Base-by-base conservation (phyloP, 192 early-diverging fungal genomes). In the Rhizophagus clarus region DNA sequence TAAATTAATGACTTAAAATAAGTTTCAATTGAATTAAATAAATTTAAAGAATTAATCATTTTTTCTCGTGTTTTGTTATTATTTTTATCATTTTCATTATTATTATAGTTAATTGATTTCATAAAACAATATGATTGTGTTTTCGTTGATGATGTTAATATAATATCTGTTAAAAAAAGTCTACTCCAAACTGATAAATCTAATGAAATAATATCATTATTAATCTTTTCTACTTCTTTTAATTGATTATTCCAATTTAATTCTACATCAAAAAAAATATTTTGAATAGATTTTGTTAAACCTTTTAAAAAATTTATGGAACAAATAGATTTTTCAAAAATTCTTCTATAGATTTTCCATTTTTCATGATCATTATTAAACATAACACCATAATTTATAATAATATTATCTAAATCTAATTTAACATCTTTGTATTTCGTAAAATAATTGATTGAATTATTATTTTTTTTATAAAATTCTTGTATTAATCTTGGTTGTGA, bases 241-340 rank as follows among this genome's bases (percentile, higher is more conserved):
- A 40, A 40, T 12, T 51, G 32, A 12, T 75, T 61, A 20, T 26
- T 31, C 47, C 47, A 75, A 45, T 75, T 51, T 15, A 12, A 31
- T 75, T 60, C 51, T 49, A 60, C n/a, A 2, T 75, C 32, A 28
- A 15, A n/a, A 60, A 75, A 75, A 20, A 61, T 22, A 20, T 28
- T 4, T 61, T 80, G 74, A n/a, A 45, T 32, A 14, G 24, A 80
- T 81, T 29, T 62, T n/a, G 47, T 31, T 14, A 47, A 14, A 29
- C 80, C 31, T 14, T 17, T 80, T 80, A 47, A 62, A 61, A 81
- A 81, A 17, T 61, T 83, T 32, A 24, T 51, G 79, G 77, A 71
- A 79, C n/a, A 24, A 82, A 81, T 26, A 11, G 82, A 61, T 29
- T 66, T 29, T 6, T 31, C 34, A 17, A 67, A 61, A 24, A 73